Evolutionary conservation across 192 early-diverging fungal genomes (phyloP).

Genomic region (Backusella luteola): DNA sequence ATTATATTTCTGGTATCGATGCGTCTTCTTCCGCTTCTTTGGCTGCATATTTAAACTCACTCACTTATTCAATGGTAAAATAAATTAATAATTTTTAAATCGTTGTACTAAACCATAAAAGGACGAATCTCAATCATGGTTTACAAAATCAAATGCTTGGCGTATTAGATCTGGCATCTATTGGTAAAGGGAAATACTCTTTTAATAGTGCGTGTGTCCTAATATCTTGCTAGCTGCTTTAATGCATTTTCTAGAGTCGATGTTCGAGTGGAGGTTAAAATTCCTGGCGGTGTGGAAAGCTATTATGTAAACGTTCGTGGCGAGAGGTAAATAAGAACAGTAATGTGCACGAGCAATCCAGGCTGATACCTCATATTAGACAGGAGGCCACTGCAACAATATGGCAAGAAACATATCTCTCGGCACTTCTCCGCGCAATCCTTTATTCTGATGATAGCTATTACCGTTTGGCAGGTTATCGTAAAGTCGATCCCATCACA

Average conservation of each 20-base stretch:
- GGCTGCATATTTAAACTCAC: constrained; percentile 95
- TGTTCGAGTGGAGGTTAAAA: constrained; percentile 95
- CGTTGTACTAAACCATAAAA: constrained; percentile 21
- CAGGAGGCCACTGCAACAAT: constrained; percentile 73
- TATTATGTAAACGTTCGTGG: constrained; percentile 88
- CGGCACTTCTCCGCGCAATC: constrained; percentile 85
- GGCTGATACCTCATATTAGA: constrained; percentile 27
- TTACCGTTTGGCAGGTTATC: constrained; percentile 83
- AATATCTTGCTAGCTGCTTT: constrained; percentile 69
- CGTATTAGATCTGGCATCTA: constrained; percentile 64
- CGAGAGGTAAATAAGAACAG: constrained; percentile 58
- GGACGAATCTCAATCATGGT: constrained; percentile 68
- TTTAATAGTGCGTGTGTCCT: not conserved
- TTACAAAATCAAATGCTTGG: constrained; percentile 61
- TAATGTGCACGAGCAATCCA: not conserved
- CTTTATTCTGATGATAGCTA: constrained; percentile 88
- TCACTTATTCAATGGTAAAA: constrained; percentile 83
- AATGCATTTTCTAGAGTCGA: constrained; percentile 98
- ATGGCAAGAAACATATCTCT: constrained; percentile 91
- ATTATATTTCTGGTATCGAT: constrained; percentile 80
- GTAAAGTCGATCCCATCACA: constrained; percentile 88
- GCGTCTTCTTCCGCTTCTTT: constrained; percentile 95
- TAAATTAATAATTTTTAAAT: not conserved
- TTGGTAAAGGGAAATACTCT: constrained; percentile 39
- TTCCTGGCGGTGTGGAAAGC: constrained; percentile 96